Conservation (phyloP, 768 basidiomycete genomes). For the Amanita molliuscula region DNA sequence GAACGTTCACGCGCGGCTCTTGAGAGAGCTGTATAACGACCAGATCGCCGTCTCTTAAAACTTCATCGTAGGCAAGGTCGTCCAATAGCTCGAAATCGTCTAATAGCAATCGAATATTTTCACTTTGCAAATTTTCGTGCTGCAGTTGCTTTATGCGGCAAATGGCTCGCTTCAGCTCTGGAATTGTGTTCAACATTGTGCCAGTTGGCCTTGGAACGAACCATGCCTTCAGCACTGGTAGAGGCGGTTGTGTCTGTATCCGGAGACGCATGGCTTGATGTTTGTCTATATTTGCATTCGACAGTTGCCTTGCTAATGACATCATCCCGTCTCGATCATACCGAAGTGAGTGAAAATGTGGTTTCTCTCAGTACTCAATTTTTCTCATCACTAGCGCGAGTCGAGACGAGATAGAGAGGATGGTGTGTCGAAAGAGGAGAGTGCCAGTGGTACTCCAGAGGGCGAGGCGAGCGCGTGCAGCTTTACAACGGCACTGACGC, state of each 20-base stretch:
- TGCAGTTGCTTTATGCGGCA: slow-evolving; percentile 24
- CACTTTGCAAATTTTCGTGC: slow-evolving; percentile 11
- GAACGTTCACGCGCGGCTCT: background rate
- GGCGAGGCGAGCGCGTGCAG: too few species aligned
- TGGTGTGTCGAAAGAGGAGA: background rate
- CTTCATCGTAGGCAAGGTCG: slow-evolving; percentile 21
- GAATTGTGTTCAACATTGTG: slow-evolving; percentile 16
- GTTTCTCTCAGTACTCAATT: background rate
- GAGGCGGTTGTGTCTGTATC: slow-evolving; percentile 35
- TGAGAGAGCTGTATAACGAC: slow-evolving; percentile 20
- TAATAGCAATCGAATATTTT: slow-evolving; percentile 22
- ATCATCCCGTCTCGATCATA: too few species aligned
- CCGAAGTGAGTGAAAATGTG: background rate
- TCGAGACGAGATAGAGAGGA: background rate
- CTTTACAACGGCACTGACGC: too few species aligned
- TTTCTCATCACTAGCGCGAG: background rate
- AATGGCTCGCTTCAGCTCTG: slow-evolving; percentile 28
- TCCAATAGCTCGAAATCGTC: slow-evolving; percentile 42
- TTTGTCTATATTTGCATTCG: too few species aligned
- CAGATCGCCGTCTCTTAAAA: slow-evolving; percentile 41
- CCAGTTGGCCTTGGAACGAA: slow-evolving; percentile 26
- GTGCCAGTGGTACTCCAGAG: background rate
- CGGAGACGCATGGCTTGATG: slow-evolving; percentile 50
- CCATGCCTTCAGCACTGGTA: slow-evolving; percentile 44
- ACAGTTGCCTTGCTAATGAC: too few species aligned